Evolutionary conservation across 768 basidiomycete genomes (phyloP).

Genomic region (Hygrophorus pudorinus): DNA sequence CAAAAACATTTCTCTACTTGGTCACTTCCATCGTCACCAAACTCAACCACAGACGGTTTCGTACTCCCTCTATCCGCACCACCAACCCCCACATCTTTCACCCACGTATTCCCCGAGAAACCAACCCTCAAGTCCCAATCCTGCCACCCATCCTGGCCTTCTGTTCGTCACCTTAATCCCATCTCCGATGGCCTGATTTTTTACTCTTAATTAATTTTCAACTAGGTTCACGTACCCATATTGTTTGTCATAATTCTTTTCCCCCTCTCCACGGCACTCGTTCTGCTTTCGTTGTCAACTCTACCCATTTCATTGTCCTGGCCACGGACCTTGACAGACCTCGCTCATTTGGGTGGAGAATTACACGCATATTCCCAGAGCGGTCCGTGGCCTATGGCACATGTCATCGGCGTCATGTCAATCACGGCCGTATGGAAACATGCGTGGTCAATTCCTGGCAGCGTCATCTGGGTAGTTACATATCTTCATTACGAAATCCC

Average conservation of each 20-base stretch:
- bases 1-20: conserved; percentile 23
- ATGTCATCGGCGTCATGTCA: conserved; percentile 76
- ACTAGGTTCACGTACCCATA: conserved; percentile 30
- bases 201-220: conserved; percentile 7
- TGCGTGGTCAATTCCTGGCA: conserved; percentile 94
- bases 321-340: conserved; percentile 68
- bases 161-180: conserved; percentile 21
- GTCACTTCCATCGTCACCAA: neutral
- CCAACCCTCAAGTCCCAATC: conserved; percentile 5
- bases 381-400: conserved; percentile 50
- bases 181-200: no score
- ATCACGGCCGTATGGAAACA: conserved; percentile 91
- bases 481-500: conserved; percentile 7
- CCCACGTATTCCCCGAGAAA: conserved; percentile 3
- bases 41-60: conserved; percentile 29
- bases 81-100: conserved; percentile 22
- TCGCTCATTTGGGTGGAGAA: conserved; percentile 65
- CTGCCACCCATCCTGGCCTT: conserved; percentile 1
- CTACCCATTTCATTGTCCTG: conserved; percentile 66
- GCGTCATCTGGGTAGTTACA: conserved; percentile 73
- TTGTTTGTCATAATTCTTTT: conserved; percentile 40
- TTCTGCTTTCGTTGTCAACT: conserved; percentile 64
- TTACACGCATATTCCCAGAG: conserved; percentile 73
- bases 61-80: conserved; percentile 49
- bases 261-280: conserved; percentile 60